These are phyloP conservation scores for Oryza brachyantha DNA, from an alignment of 176 grass and related monocot species.

Conservation along the genomic window DNA sequence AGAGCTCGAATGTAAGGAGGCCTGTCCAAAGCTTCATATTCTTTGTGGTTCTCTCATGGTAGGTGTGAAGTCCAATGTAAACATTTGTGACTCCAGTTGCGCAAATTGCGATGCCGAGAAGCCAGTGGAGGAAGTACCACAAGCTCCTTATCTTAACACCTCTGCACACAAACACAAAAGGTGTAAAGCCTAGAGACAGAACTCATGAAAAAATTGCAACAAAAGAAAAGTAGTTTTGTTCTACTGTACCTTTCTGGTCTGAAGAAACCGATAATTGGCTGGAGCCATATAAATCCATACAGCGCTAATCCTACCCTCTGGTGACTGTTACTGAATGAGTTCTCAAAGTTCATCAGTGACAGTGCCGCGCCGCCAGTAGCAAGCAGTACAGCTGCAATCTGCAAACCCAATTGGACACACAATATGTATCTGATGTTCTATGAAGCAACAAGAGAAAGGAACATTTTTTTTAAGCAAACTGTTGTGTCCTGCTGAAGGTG, in stretches of 20 bases:
- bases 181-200: neutral
- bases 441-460: neutral
- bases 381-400: conserved; percentile 72
- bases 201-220: neutral
- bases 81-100: conserved; percentile 63
- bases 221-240: neutral
- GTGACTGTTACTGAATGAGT: conserved; percentile 90
- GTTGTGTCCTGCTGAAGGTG: neutral
- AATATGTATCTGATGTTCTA: neutral
- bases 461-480: neutral
- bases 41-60: conserved; percentile 66
- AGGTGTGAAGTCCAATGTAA: conserved; percentile 73
- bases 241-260: conserved; percentile 85
- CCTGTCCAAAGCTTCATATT: conserved; percentile 65
- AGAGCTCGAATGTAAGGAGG: conserved; percentile 79
- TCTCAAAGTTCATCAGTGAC: conserved; percentile 82
- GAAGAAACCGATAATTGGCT: conserved; percentile 82
- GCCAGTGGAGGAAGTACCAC: conserved; percentile 86
- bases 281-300: conserved; percentile 81
- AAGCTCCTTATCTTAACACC: conserved; percentile 65
- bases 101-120: conserved; percentile 56
- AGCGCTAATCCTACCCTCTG: conserved; percentile 79
- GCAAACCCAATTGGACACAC: conserved; percentile 11
- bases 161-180: conserved; percentile 31
- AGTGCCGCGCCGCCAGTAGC: conserved; percentile 70